Percentiles rank a stretch among this genome's conserved stretches.
Evolutionary conservation across 441 rosid species (phyloP).

Genomic region (California macrophylla): DNA sequence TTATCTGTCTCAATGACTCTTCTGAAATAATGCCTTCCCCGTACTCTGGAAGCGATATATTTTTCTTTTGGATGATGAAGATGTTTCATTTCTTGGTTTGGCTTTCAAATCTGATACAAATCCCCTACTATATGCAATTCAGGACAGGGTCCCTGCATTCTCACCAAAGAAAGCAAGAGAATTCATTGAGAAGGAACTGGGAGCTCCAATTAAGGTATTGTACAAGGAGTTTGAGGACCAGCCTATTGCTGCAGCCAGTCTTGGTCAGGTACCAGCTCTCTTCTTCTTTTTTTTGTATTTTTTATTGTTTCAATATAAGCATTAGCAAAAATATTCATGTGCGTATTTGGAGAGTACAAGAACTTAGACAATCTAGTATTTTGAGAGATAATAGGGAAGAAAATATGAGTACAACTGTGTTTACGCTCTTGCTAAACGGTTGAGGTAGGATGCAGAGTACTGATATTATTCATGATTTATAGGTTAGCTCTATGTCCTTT

Average conservation of each 20-base stretch:
- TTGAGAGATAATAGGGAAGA: neutral
- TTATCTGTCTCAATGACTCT: conserved; percentile 8
- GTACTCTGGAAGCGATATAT: neutral
- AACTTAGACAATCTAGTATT: neutral
- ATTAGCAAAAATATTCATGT: neutral
- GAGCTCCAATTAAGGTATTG: conserved; percentile 55
- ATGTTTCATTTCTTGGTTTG: neutral
- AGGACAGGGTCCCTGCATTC: conserved; percentile 90
- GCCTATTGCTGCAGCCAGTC: conserved; percentile 99
- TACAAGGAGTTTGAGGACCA: conserved; percentile 76
- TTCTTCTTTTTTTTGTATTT: neutral
- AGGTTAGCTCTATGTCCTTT: neutral
- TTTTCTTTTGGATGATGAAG: neutral
- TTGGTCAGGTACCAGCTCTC: conserved; percentile 63
- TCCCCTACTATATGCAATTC: conserved; percentile 15
- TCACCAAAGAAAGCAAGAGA: conserved; percentile 67
- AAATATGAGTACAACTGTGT: neutral
- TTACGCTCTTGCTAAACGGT: neutral
- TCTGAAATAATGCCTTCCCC: neutral
- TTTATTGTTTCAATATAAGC: neutral
- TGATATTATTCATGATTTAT: neutral
- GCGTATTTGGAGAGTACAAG: neutral
- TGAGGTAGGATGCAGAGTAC: neutral
- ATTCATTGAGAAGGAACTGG: conserved; percentile 66
- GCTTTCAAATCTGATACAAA: neutral